These are phyloP conservation scores for Kwoniella bestiolae DNA, from an alignment of 768 basidiomycete species.

Conservation along the genomic window DNA sequence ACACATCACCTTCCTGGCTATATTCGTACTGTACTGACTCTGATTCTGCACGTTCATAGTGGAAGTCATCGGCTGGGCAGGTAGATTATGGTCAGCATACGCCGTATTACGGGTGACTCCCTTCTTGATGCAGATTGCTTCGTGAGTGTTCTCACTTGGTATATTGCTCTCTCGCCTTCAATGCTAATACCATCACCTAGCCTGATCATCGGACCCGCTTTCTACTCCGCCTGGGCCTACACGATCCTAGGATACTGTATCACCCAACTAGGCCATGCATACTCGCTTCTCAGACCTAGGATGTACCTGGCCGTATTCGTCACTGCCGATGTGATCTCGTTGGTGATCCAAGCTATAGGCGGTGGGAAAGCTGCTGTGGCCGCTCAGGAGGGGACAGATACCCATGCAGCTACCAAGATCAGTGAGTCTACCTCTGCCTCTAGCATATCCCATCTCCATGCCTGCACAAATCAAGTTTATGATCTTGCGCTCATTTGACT, in stretches of 20 bases:
- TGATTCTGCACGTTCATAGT: background rate
- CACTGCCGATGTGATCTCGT: slow-evolving; percentile 45
- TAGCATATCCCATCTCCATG: too few species aligned
- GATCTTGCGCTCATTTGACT: too few species aligned
- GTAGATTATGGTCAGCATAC: slow-evolving; percentile 45
- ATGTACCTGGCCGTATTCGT: slow-evolving; percentile 51
- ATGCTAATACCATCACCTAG: slow-evolving; percentile 10
- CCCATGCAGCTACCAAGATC: slow-evolving; percentile 42
- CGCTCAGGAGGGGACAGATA: slow-evolving; percentile 34
- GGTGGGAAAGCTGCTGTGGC: slow-evolving; percentile 48
- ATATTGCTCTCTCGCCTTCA: too few species aligned
- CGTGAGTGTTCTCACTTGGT: slow-evolving; percentile 24
- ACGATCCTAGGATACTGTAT: slow-evolving; percentile 54
- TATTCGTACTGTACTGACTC: too few species aligned
- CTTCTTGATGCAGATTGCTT: slow-evolving; percentile 46
- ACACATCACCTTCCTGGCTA: slow-evolving; percentile 9
- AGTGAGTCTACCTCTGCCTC: too few species aligned
- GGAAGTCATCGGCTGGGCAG: slow-evolving; percentile 53
- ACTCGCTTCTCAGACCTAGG: slow-evolving; percentile 39
- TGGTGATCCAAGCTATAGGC: slow-evolving; percentile 54
- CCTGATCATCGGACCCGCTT: slow-evolving; percentile 55
- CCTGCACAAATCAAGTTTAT: too few species aligned
- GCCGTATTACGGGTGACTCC: slow-evolving; percentile 34
- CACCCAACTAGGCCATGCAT: slow-evolving; percentile 43
- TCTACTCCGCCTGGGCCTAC: slow-evolving; percentile 55